Conservation (phyloP, 495 filamentous ascomycete genomes). For the Penicillium bovifimosum region DNA sequence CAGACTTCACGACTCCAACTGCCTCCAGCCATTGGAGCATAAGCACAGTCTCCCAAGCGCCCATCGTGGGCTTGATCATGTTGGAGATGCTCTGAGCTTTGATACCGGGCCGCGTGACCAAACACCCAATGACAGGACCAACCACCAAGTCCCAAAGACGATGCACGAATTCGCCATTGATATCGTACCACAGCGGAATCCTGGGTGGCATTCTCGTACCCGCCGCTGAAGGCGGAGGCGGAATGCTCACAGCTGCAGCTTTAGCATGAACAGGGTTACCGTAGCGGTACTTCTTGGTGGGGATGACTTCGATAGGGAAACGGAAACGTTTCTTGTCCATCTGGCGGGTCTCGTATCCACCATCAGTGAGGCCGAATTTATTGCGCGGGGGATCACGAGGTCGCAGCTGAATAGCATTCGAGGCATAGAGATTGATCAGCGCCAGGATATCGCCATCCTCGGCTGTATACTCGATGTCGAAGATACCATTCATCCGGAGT, state of each 20-base stretch:
- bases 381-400: conserved; percentile 56
- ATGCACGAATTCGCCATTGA: conserved; percentile 56
- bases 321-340: conserved; percentile 60
- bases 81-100: conserved; percentile 45
- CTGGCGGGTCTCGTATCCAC: conserved; percentile 63
- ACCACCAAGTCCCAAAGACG: conserved; percentile 62
- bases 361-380: conserved; percentile 66
- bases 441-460: conserved; percentile 66
- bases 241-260: conserved; percentile 8
- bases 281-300: conserved; percentile 51
- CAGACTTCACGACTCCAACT: conserved; percentile 38
- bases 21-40: conserved; percentile 60
- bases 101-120: conserved; percentile 57
- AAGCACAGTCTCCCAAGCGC: conserved; percentile 61
- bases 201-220: conserved; percentile 22
- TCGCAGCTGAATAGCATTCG: conserved; percentile 50
- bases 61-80: conserved; percentile 55
- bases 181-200: conserved; percentile 76
- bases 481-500: conserved; percentile 35
- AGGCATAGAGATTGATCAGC: conserved; percentile 60
- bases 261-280: conserved; percentile 48
- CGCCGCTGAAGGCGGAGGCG: conserved; percentile 13
- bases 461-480: conserved; percentile 30
- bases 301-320: conserved; percentile 57
- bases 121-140: conserved; percentile 49